phyloP scores from a whole-genome alignment of 306 rosid genomes.

The Quercus parvula region DNA sequence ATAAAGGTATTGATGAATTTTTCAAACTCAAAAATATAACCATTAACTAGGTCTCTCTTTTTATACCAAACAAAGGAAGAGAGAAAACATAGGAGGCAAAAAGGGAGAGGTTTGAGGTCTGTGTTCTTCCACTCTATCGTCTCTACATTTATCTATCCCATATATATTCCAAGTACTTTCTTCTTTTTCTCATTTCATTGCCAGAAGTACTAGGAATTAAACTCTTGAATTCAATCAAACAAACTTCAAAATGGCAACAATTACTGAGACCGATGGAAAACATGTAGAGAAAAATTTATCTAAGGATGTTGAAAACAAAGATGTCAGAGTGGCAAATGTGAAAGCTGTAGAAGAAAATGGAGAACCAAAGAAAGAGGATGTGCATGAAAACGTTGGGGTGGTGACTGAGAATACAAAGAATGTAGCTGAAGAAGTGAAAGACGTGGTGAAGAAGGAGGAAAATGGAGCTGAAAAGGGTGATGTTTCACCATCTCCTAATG shows the following conservation, averaged over 20 bases:
- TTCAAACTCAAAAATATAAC: neutral
- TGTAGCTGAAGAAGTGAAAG: neutral
- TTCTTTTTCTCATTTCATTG: neutral
- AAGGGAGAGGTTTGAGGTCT: neutral
- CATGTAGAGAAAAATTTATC: neutral
- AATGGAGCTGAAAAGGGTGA: neutral
- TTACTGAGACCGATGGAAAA: neutral
- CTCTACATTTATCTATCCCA: neutral
- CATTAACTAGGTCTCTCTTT: neutral
- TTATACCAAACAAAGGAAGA: neutral
- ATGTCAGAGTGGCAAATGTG: neutral
- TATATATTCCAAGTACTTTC: neutral
- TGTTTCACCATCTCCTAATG: neutral
- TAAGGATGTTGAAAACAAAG: neutral
- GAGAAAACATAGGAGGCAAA: constrained; percentile 2
- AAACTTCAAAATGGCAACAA: neutral
- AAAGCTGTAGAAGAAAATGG: neutral
- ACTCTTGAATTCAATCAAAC: neutral
- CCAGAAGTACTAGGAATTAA: neutral
- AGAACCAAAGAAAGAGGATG: neutral
- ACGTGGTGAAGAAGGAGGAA: neutral
- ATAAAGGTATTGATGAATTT: neutral
- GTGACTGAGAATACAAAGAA: neutral
- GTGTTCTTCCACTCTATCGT: neutral
- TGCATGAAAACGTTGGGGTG: neutral